Conservation (phyloP, 2,329 filamentous ascomycete species). For the Daldinia eschscholtzii region DNA sequence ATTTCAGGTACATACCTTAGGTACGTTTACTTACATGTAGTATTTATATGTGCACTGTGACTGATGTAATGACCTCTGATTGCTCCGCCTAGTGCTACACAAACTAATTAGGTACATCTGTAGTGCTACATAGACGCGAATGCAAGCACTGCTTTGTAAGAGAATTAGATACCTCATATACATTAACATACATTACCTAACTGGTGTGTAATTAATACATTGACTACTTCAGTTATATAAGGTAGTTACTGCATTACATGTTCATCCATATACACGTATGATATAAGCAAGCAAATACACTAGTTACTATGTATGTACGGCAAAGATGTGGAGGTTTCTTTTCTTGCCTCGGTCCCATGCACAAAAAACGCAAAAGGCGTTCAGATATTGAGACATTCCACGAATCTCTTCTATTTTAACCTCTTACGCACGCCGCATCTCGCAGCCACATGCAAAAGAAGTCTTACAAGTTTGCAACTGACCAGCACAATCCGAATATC, state of each 20-base stretch:
- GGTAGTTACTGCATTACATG: no score
- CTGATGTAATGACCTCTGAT: conserved; percentile 1
- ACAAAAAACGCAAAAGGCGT: neutral
- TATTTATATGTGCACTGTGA: neutral
- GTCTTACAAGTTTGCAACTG: conserved; percentile 15
- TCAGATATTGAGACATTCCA: conserved; percentile 25
- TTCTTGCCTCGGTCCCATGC: conserved; percentile 30
- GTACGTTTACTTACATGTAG: neutral
- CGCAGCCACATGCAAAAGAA: conserved; percentile 16
- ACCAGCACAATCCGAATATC: conserved; percentile 19
- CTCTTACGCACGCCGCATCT: conserved; percentile 9
- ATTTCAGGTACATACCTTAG: neutral
- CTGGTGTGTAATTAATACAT: no score
- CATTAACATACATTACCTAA: neutral
- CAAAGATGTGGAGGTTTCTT: neutral
- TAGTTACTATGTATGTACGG: no score
- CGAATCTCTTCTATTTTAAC: conserved; percentile 5
- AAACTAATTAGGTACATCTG: neutral
- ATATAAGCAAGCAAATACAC: no score
- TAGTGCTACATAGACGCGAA: neutral
- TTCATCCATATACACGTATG: no score
- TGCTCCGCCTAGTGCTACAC: neutral
- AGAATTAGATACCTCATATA: neutral
- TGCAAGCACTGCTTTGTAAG: neutral
- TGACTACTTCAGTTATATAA: no score